Base-by-base conservation (phyloP, 306 rosid species). In the Amphicarpaea edgeworthii region DNA sequence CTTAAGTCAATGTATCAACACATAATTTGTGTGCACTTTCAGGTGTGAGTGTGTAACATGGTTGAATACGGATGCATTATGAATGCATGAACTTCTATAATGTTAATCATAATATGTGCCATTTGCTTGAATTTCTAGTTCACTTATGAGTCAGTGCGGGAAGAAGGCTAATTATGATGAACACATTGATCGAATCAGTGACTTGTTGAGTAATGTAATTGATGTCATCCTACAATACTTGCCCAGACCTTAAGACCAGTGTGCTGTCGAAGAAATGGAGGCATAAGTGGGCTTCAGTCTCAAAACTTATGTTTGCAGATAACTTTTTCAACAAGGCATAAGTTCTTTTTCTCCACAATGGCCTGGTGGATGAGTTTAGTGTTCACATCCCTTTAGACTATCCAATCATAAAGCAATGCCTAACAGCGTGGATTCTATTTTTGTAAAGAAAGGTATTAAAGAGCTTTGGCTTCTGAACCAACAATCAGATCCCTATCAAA, bases 221-320 rank as follows among this genome's bases (percentile, higher is more conserved):
- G 60, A 50, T 47, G 1, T 1, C 40, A 81, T 75, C 32, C 10
- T 81, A 19, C 8, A 38, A 14, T 15, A 19, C 58, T 26, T 81
- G 58, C 55, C 64, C 32, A 2, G 24, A 28, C 32, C 32, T 60
- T 16, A 59, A 38, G 32, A 74, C 76, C 2, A 46, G 72, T 49
- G 38, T 80, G 46, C 62, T 74, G 3, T 80, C 80, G 24, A 74
- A 8, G 32, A 74, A 67, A 40, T 80, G 80, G 76, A 67, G 84
- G 76, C 24, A 74, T 58, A 45, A 21, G 65, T 80, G 84, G 76
- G n/a, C 8, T 37, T 46, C 30, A 0, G n/a, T n/a, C 14, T 54
- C 72, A 17, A n/a, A 1, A 5, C 67, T 81, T 68, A 38, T 2
- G 41, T 81, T 81, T 68, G 40, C 1, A 0, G 0, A 3, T 0